Base-by-base conservation (phyloP, 306 rosid species). In the Adenanthera pavonina region DNA sequence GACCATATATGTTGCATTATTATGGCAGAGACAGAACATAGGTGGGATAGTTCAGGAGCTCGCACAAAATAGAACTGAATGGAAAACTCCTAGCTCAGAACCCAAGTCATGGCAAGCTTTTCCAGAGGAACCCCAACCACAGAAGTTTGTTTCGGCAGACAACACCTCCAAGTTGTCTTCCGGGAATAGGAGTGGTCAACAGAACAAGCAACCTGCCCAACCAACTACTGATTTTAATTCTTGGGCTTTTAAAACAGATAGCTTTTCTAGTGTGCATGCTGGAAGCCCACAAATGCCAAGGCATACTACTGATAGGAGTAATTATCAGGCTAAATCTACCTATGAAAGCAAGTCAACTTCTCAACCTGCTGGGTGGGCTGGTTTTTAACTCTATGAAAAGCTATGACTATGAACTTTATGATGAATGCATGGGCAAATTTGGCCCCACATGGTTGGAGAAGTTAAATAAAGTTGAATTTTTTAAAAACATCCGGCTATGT, bases 41-140 rank as follows among this genome's bases (percentile, higher is more conserved):
- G 85, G 81, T 15, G 91, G 86, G 35, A 74, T 72, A 4, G 69
- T 48, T 75, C 57, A 80, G 82, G 90, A 88, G 69, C 70, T 17
- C 57, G 82, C 75, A 71, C 90, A 86, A 85, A 87, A 82, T 69
- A 87, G 84, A 87, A 75, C 86, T 73, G 90, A 84, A 82, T 30
- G 86, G 90, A 89, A 54, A 78, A 87, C 91, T 85, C 80, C 82
- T 1, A 88, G 81, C 78, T 87, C 91, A 11, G 97, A 90, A 51
- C 77, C 90, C n/a, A 92, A 88, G 78, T 77, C 84, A 47, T 95
- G 99, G 99, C 92, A 88, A 81, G 89, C 99, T 6, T 95, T 95
- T 85, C 75, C 92, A 6, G 97, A 85, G 75, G 94, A 88, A 72
- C 74, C 89, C 17, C 85, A 83, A 71, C 77, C 78, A 15, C 90